Evolutionary conservation across 768 basidiomycete genomes (phyloP), one percentile per base, ranked within the genome.

Genomic region (Boletus sensibilis): DNA sequence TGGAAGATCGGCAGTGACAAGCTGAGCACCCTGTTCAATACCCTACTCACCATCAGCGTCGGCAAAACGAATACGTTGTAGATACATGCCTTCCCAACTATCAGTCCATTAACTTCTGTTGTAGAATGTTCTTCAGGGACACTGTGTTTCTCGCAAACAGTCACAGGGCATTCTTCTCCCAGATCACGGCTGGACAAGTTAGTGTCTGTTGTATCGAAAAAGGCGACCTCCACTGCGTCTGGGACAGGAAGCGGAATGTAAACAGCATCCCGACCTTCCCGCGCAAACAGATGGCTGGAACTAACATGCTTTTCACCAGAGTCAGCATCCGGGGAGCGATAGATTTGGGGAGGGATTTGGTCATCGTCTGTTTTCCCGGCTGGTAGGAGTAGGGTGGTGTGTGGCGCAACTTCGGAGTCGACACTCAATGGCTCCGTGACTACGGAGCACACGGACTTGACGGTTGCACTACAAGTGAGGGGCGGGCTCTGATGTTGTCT

Each of bases 201-300:
- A 18, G 13, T 16, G 9, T 56, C 37, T 39, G 35, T 27, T 12
- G 46, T 29, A 35, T 49, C 52, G 56, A 68, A 68, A 55, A 62
- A 67, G 21, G 48, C 21, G 21, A 59, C 21, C 31, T 69, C 67
- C 20, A 20, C 48, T 29, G 33, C 47, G 25, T 60, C 63, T 14
- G 58, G 63, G 21, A 52, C 46, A 35, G 59, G 63, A 52, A 67
- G 60, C 2, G 60, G 44, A 33, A 53, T 58, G 5, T 55, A 21
- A 38, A 59, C 49, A 11, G 41, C 49, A n/a, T 40, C 31, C 2
- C 49, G 37, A 18, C 50, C 56, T 27, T 52, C 41, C 20, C 42
- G 46, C 27, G 20, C 23, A 10, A 64, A 54, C 25, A 41, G 27
- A 34, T 31, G 4, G 27, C 34, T 45, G 37, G 25, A 8, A 37